Evolutionary conservation across 768 basidiomycete genomes (phyloP).

Genomic region (Kwoniella botswanensis): DNA sequence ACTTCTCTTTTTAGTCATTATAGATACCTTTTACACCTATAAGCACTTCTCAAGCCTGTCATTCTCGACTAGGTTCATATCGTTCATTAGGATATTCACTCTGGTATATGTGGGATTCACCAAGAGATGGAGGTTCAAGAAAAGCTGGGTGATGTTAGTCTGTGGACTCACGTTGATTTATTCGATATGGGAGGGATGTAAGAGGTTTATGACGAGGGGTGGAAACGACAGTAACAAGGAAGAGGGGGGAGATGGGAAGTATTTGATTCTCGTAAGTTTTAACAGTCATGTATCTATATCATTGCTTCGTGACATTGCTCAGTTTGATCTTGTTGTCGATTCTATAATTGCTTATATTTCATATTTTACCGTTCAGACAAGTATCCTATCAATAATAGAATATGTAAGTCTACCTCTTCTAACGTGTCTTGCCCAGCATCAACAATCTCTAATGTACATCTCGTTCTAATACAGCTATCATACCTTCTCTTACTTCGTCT

Average conservation of each 20-base stretch:
- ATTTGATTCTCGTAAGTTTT: slow-evolving; percentile 11
- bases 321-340: neutral
- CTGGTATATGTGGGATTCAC: slow-evolving; percentile 26
- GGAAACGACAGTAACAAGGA: neutral
- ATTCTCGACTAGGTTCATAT: neutral
- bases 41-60: slow-evolving; percentile 6
- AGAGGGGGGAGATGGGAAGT: neutral
- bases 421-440: neutral
- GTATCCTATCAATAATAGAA: slow-evolving; percentile 35
- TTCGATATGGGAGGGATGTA: slow-evolving; percentile 43
- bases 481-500: slow-evolving; percentile 46
- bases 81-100: slow-evolving; percentile 1
- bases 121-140: slow-evolving; percentile 40
- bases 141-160: slow-evolving; percentile 30
- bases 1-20: slow-evolving; percentile 19
- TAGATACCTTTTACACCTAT: slow-evolving; percentile 34
- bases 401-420: slow-evolving; percentile 35
- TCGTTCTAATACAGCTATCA: slow-evolving; percentile 22
- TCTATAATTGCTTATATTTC: too few species aligned
- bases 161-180: slow-evolving; percentile 30
- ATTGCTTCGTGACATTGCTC: too few species aligned
- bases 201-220: slow-evolving; percentile 14
- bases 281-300: neutral
- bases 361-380: slow-evolving; percentile 24
- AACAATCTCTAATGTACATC: neutral